phyloP scores from a whole-genome alignment of 768 basidiomycete genomes.

The Filobasidium floriforme region DNA sequence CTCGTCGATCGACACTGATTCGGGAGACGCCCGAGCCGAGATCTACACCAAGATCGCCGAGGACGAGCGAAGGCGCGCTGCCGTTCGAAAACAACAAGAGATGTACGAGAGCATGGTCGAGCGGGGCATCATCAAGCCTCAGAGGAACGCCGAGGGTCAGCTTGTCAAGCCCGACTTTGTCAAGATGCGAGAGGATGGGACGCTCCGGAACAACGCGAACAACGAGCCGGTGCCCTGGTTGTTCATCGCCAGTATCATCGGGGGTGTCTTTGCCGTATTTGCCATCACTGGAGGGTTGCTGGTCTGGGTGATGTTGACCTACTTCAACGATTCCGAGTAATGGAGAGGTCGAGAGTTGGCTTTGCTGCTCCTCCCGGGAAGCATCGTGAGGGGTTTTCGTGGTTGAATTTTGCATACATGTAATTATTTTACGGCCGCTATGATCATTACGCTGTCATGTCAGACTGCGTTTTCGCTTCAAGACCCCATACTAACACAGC shows the following conservation, averaged over 20 bases:
- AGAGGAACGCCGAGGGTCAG: constrained; percentile 13
- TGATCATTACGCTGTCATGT: too few species aligned
- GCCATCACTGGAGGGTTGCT: not conserved
- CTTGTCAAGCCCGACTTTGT: not conserved
- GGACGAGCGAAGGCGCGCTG: constrained; percentile 29
- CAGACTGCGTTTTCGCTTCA: too few species aligned
- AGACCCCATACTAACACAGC: too few species aligned
- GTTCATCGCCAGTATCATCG: not conserved
- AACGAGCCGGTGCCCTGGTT: not conserved
- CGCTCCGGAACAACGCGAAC: not conserved
- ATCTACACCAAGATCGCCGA: constrained; percentile 38
- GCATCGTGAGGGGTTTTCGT: too few species aligned
- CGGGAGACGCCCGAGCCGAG: constrained; percentile 44
- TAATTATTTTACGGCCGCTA: too few species aligned
- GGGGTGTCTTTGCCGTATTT: not conserved
- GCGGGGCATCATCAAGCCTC: constrained; percentile 40
- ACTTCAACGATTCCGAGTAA: not conserved
- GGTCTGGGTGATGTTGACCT: constrained; percentile 3
- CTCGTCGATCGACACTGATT: constrained; percentile 41
- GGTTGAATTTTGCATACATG: too few species aligned
- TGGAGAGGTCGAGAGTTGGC: too few species aligned
- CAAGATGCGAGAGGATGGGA: not conserved
- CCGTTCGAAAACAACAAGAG: constrained; percentile 25
- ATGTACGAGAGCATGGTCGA: constrained; percentile 49
- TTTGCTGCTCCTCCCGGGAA: too few species aligned